Percentiles rank a stretch among this genome's conserved stretches.
phyloP scores from a whole-genome alignment of 1,284 basidiomycete genomes.

The Limonomyces culmigenus region DNA sequence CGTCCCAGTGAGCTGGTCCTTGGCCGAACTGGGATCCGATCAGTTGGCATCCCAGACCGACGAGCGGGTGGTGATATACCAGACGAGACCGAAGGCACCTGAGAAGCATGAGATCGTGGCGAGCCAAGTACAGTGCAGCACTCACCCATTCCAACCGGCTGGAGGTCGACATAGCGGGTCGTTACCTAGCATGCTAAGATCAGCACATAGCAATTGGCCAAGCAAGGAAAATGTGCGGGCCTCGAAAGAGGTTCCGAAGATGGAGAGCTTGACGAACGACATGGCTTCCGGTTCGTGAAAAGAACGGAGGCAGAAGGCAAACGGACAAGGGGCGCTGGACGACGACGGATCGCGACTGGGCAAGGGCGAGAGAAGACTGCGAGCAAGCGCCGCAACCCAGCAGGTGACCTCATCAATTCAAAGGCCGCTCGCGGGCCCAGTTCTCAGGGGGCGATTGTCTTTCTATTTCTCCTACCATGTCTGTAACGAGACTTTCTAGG shows the following conservation, averaged over 20 bases:
- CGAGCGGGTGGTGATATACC: constrained; percentile 24
- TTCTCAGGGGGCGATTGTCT: no score
- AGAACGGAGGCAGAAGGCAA: no score
- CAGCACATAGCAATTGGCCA: constrained; percentile 3
- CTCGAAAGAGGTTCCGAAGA: constrained; percentile 94
- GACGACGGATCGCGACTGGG: no score
- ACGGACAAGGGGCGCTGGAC: no score
- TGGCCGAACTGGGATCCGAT: constrained; percentile 59
- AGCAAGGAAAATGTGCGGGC: constrained; percentile 18
- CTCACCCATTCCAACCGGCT: constrained; percentile 98
- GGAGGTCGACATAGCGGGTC: constrained; percentile 96
- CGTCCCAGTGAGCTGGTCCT: constrained; percentile 89
- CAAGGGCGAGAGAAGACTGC: no score
- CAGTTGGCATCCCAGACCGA: neutral
- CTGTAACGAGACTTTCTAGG: no score
- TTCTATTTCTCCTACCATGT: no score
- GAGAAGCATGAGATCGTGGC: constrained; percentile 4
- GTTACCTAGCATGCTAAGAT: constrained; percentile 54
- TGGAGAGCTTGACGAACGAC: constrained; percentile 96
- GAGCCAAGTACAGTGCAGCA: constrained; percentile 11
- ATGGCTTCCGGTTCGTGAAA: no score
- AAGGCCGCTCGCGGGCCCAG: no score
- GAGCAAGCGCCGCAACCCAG: no score
- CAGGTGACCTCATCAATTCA: no score
- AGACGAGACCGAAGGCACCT: constrained; percentile 94